A percentile compares a stretch with the other conserved stretches of the same genome.
phyloP scores from a whole-genome alignment of 495 filamentous ascomycete species.

The Alectoria sarmentosa region DNA sequence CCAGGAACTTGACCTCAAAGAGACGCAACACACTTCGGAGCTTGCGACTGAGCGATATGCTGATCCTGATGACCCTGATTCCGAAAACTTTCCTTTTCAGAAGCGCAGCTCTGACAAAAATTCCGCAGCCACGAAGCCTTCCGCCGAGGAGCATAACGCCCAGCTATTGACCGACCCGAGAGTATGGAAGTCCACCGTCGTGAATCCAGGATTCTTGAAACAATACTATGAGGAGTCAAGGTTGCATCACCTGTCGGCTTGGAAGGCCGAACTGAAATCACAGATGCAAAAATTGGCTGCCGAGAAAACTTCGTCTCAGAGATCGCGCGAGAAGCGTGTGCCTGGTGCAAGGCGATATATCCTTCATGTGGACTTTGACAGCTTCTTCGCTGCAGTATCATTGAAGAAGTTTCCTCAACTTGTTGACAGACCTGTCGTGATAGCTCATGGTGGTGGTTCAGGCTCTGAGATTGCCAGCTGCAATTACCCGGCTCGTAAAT shows the following conservation, averaged over 20 bases:
- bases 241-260: slow-evolving; percentile 87
- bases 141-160: slow-evolving; percentile 87
- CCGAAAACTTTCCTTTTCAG: background rate
- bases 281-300: slow-evolving; percentile 70
- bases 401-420: slow-evolving; percentile 69
- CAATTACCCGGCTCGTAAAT: slow-evolving; percentile 83
- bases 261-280: slow-evolving; percentile 90
- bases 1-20: background rate
- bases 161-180: slow-evolving; percentile 71
- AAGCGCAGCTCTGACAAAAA: slow-evolving; percentile 25
- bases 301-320: slow-evolving; percentile 55
- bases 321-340: slow-evolving; percentile 37
- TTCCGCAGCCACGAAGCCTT: slow-evolving; percentile 41
- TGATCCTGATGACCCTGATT: background rate
- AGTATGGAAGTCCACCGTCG: slow-evolving; percentile 76
- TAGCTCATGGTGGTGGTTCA: slow-evolving; percentile 77
- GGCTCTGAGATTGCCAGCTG: slow-evolving; percentile 96
- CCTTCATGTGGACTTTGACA: slow-evolving; percentile 95
- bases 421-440: slow-evolving; percentile 73
- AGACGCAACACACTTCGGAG: background rate
- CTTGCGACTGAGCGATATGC: background rate
- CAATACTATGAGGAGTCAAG: slow-evolving; percentile 92
- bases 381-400: slow-evolving; percentile 94
- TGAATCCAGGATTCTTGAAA: slow-evolving; percentile 85
- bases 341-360: slow-evolving; percentile 71